Percentiles rank a stretch among this genome's conserved stretches.
Evolutionary conservation across 2,329 filamentous ascomycete species (phyloP).

Genomic region (Phaeosphaeriaceae sp.): DNA sequence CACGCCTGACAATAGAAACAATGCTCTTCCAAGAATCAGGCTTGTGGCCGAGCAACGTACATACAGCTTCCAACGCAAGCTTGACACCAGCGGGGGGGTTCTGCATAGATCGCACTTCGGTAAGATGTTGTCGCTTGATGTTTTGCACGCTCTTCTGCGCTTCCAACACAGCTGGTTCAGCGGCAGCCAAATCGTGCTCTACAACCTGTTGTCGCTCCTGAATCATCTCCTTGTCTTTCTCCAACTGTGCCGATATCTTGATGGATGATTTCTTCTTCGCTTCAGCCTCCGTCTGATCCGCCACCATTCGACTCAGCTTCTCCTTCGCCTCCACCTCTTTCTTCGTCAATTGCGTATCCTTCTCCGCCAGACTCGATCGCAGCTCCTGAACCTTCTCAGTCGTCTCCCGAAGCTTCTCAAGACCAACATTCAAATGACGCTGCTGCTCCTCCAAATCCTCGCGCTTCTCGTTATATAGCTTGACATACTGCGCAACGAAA

Average conservation of each 20-base stretch:
- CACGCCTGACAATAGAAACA: conserved; percentile 83
- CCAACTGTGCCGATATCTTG: conserved; percentile 84
- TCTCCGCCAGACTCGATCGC: conserved; percentile 86
- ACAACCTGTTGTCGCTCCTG: conserved; percentile 83
- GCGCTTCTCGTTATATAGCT: conserved; percentile 96
- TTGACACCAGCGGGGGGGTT: conserved; percentile 90
- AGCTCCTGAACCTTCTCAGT: conserved; percentile 96
- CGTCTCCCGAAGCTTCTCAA: conserved; percentile 96
- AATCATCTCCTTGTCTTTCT: conserved; percentile 89
- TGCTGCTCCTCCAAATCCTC: conserved; percentile 99
- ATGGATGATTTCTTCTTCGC: conserved; percentile 86
- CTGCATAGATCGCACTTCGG: conserved; percentile 96
- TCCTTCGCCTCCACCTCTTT: conserved; percentile 97
- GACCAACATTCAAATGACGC: conserved; percentile 94
- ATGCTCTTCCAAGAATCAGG: conserved; percentile 91
- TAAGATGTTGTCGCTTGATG: conserved; percentile 96
- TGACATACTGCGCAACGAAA: conserved; percentile 97
- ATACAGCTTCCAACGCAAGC: conserved; percentile 93
- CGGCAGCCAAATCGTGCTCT: conserved; percentile 82
- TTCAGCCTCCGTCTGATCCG: conserved; percentile 92
- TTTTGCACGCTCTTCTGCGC: conserved; percentile 96
- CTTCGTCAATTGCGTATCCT: conserved; percentile 89
- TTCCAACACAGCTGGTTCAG: conserved; percentile 90
- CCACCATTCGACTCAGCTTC: conserved; percentile 96
- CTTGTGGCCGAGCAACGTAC: conserved; percentile 89